Base-by-base conservation (phyloP, 495 filamentous ascomycete species). In the Venustampulla echinocandica region DNA sequence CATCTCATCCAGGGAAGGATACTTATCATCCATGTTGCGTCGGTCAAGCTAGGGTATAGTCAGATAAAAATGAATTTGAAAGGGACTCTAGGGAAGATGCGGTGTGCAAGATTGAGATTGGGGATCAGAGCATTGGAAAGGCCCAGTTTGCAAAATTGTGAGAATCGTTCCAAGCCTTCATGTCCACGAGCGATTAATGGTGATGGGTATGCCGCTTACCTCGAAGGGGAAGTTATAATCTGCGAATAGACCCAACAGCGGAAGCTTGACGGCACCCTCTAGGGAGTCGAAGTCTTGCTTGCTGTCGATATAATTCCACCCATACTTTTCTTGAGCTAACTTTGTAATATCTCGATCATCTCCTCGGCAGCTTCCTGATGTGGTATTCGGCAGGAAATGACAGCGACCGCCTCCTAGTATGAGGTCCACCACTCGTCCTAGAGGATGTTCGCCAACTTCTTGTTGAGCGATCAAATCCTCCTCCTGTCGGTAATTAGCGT, bases 1-100 rank as follows among this genome's bases (percentile, higher is more conserved):
- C 92, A 96, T 97, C 62, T 95, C 90, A 54, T 86, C 85, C 25
- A 97, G 68, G 21, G 86, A 88, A 5, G 92, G 93, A 55, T 95
- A 97, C 2, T 78, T 64, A 36, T 90, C 79, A 22, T 85, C 73
- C 68, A 85, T 75, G 52, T 75, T 75, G 44, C 80, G 76, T 32
- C 92, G 81, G 63, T 98, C 92, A 32, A 98, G 34, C 34, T 37
- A 6, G 9, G 34, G 17, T 10, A 5, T 7, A 5, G 6, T 37
- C 6, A 18, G 10, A 37, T 18, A 37, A n/a, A n/a, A n/a, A n/a
- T n/a, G n/a, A n/a, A n/a, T n/a, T n/a, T n/a, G n/a, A n/a, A n/a
- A n/a, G n/a, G n/a, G n/a, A n/a, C n/a, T n/a, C n/a, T n/a, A n/a
- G n/a, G n/a, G n/a, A n/a, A n/a, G n/a, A n/a, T n/a, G n/a, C n/a